Evolutionary conservation across 352 stramenopile genomes (phyloP).

Genomic region (Pythium phragmitis): DNA sequence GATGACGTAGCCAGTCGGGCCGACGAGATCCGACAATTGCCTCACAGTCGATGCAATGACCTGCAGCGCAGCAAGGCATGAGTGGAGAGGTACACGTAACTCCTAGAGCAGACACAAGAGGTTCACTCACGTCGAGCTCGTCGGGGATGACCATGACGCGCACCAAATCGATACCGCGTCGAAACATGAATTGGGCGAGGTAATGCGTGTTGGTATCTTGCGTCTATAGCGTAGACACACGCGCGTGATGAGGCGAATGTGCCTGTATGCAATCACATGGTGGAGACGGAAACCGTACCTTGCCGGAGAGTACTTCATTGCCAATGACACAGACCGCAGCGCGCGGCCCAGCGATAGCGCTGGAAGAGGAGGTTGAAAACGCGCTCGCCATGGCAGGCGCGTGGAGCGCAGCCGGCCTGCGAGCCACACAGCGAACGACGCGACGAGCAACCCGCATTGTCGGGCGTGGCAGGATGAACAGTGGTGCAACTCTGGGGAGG

Average conservation of each 20-base stretch:
- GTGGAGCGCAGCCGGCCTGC: background rate
- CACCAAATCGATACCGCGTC: slow-evolving; percentile 69
- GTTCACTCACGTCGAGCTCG: slow-evolving; percentile 49
- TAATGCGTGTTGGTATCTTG: slow-evolving; percentile 45
- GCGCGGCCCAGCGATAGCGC: slow-evolving; percentile 24
- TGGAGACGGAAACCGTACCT: slow-evolving; percentile 13
- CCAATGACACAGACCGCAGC: slow-evolving; percentile 40
- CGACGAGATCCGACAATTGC: slow-evolving; percentile 69
- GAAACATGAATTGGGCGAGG: slow-evolving; percentile 79
- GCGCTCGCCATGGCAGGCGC: slow-evolving; percentile 5
- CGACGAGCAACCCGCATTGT: slow-evolving; percentile 13
- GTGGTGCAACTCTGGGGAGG: background rate
- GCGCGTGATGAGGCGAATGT: background rate
- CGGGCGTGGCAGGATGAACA: background rate
- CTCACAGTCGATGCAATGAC: slow-evolving; percentile 69
- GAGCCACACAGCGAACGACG: background rate
- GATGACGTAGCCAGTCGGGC: slow-evolving; percentile 78
- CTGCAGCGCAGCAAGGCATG: slow-evolving; percentile 19
- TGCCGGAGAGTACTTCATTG: slow-evolving; percentile 47
- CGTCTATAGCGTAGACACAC: slow-evolving; percentile 22
- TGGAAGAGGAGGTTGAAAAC: background rate
- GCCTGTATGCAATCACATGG: background rate
- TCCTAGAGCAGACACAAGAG: background rate
- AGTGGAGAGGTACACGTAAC: background rate
- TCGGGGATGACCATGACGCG: slow-evolving; percentile 77